phyloP scores from a whole-genome alignment of 2,329 filamentous ascomycete genomes.

The Neofusicoccum umdonicola region DNA sequence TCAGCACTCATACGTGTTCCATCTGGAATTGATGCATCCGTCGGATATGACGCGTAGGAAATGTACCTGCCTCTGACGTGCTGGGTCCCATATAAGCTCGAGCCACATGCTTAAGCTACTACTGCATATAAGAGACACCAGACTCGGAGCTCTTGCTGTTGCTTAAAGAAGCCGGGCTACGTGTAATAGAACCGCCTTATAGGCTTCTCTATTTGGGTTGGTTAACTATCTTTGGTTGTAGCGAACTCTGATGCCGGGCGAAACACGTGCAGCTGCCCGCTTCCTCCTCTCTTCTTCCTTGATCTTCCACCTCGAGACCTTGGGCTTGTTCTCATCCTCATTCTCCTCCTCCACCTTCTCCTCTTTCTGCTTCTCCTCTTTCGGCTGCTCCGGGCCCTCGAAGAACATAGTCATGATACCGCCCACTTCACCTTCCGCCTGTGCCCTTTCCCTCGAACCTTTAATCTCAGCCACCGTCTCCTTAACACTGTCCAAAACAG shows the following conservation, averaged over 20 bases:
- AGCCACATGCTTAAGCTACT: no score
- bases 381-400: slow-evolving; percentile 26
- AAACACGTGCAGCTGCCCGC: background rate
- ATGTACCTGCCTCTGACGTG: no score
- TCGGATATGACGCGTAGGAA: no score
- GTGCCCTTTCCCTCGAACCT: slow-evolving; percentile 27
- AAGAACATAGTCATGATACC: slow-evolving; percentile 33
- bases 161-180: no score
- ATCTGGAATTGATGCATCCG: no score
- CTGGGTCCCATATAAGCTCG: no score
- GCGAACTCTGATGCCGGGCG: background rate
- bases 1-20: no score
- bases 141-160: no score
- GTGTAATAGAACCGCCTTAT: no score
- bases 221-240: background rate
- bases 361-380: slow-evolving; percentile 21
- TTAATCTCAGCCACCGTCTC: slow-evolving; percentile 42
- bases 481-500: slow-evolving; percentile 54
- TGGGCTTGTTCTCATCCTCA: slow-evolving; percentile 12
- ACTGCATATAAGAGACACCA: no score
- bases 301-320: slow-evolving; percentile 10
- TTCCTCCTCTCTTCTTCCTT: slow-evolving; percentile 10
- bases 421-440: slow-evolving; percentile 29
- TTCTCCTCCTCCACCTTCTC: slow-evolving; percentile 19
- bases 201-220: background rate